These are phyloP conservation scores for Avena sativa DNA, from an alignment of 176 grass and related monocot species.

Conservation along the genomic window DNA sequence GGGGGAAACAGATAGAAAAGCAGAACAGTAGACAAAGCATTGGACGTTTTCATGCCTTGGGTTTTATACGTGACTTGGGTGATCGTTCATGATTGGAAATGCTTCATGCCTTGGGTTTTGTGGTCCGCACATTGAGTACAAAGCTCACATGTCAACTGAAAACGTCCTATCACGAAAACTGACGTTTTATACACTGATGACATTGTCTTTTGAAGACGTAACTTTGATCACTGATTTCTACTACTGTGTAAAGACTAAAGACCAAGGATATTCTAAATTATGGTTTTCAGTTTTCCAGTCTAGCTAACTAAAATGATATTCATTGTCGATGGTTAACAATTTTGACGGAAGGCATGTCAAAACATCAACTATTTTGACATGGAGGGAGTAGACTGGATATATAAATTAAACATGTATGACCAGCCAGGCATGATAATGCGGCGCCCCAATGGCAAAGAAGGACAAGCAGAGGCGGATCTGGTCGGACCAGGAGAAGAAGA, in stretches of 20 bases:
- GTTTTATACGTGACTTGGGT: slow-evolving; percentile 25
- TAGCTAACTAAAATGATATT: neutral
- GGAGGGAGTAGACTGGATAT: neutral
- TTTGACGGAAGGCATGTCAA: neutral
- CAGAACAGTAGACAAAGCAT: neutral
- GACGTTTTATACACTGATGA: neutral
- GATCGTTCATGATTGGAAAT: neutral
- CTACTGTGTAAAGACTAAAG: neutral
- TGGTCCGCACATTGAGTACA: no score
- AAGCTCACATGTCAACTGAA: neutral
- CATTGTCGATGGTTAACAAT: neutral
- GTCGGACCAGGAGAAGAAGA: no score
- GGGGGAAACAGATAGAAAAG: slow-evolving; percentile 21
- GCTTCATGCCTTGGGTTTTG: no score
- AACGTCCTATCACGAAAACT: neutral
- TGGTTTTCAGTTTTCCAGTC: neutral
- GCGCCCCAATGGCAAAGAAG: no score
- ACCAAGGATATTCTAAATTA: neutral
- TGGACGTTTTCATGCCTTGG: slow-evolving; percentile 21
- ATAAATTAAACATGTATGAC: no score
- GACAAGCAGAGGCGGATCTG: no score
- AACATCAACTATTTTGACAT: neutral
- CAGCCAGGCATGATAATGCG: no score
- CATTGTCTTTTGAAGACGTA: neutral
- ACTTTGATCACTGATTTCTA: neutral